Evolutionary conservation across 2,329 filamentous ascomycete genomes (phyloP).

Genomic region (Fusarium ambrosium): DNA sequence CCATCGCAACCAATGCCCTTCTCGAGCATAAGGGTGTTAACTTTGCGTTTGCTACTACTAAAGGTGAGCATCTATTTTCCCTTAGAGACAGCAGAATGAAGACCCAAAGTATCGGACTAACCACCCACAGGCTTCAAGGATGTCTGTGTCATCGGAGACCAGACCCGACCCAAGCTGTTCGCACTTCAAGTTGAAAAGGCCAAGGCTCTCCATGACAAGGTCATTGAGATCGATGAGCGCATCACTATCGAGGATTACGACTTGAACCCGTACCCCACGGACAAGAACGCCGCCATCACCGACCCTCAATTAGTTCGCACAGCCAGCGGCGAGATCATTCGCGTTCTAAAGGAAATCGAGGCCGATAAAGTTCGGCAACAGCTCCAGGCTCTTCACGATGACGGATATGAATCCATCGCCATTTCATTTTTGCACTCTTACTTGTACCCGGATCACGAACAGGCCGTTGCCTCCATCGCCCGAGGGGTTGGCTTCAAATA

Average conservation of each 20-base stretch:
- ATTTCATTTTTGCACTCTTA: constrained; percentile 91
- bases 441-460: constrained; percentile 86
- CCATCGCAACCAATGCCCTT: constrained; percentile 81
- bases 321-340: constrained; percentile 74
- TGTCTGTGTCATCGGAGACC: constrained; percentile 78
- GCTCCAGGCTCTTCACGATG: constrained; percentile 69
- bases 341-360: constrained; percentile 69
- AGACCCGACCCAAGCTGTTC: constrained; percentile 79
- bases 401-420: constrained; percentile 81
- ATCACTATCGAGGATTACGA: constrained; percentile 82
- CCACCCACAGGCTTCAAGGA: constrained; percentile 68
- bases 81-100: not conserved
- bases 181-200: constrained; percentile 77
- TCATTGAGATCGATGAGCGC: constrained; percentile 79
- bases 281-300: constrained; percentile 58
- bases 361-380: constrained; percentile 64
- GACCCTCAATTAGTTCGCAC: constrained; percentile 57
- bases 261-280: constrained; percentile 67
- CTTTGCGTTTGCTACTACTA: constrained; percentile 78
- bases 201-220: constrained; percentile 74
- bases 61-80: constrained; percentile 44
- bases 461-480: constrained; percentile 78
- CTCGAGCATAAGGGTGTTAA: constrained; percentile 80
- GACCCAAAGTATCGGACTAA: not conserved
- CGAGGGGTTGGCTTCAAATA: constrained; percentile 80